Base-by-base conservation (phyloP, 2,329 filamentous ascomycete genomes). In the Colletotrichum gigasporum region DNA sequence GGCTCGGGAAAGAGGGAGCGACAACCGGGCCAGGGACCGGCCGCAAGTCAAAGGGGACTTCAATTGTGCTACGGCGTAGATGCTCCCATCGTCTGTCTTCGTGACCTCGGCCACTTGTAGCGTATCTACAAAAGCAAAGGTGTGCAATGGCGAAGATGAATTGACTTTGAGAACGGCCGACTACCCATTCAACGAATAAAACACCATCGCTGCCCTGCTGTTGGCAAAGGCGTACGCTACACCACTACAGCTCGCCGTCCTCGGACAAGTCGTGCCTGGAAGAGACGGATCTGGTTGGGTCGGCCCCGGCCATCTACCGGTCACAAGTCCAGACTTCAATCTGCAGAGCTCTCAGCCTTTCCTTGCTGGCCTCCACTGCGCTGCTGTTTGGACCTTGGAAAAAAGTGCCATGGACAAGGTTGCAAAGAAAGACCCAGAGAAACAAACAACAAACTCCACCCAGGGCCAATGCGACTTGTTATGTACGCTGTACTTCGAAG, bases 1-100 rank as follows among this genome's bases (percentile, higher is more conserved):
- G 55, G 42, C 48, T 64, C 34, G 56, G 61, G 47, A 54, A 61
- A 41, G 61, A 60, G 47, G 55, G 37, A 59, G 55, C 34, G 41
- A 52, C 5, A 26, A 22, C 56, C 18, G 34, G 45, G 22, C 54
- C 30, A 54, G 44, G 39, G n/a, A 18, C 26, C 30, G 24, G 47
- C 18, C 26, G 50, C 20, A 45, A 45, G 24, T 20, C 42, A 45
- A 8, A 18, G 16, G 22, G 42, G 42, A n/a, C 18, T 45, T 22
- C 42, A 45, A 24, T 22, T 22, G 11, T n/a, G n/a, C n/a, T n/a
- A n/a, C n/a, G n/a, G n/a, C n/a, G n/a, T n/a, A n/a, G n/a, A n/a
- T n/a, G n/a, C n/a, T n/a, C n/a, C n/a, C n/a, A n/a, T n/a, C n/a
- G n/a, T n/a, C n/a, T n/a, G n/a, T n/a, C n/a, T n/a, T n/a, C n/a